These are phyloP conservation scores for Colletotrichum limetticola DNA, from an alignment of 2,329 filamentous ascomycete genomes.

Conservation along the genomic window DNA sequence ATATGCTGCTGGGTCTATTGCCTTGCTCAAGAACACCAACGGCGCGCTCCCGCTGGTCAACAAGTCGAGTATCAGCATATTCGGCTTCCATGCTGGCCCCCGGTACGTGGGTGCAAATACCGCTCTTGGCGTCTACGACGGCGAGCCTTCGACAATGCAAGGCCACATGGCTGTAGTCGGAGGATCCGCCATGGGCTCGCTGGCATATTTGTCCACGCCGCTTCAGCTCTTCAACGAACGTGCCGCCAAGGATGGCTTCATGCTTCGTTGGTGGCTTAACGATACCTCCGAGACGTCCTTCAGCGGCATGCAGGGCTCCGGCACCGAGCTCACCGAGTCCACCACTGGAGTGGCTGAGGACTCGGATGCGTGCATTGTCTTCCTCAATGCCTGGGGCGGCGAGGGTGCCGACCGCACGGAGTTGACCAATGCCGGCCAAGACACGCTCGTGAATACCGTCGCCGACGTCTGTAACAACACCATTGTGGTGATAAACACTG, in stretches of 20 bases:
- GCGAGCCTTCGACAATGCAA: conserved; percentile 47
- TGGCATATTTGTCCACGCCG: conserved; percentile 60
- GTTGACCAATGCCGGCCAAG: conserved; percentile 73
- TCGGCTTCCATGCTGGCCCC: conserved; percentile 52
- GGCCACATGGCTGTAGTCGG: conserved; percentile 57
- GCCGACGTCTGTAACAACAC: conserved; percentile 70
- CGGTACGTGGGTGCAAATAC: conserved; percentile 65
- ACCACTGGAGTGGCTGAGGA: conserved; percentile 54
- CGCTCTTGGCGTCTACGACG: conserved; percentile 65
- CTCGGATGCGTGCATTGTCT: conserved; percentile 74
- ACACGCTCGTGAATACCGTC: conserved; percentile 65
- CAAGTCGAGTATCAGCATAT: conserved; percentile 37
- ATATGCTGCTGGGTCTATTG: conserved; percentile 66
- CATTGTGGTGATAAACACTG: conserved; percentile 73
- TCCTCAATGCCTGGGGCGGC: conserved; percentile 75
- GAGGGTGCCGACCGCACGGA: conserved; percentile 75
- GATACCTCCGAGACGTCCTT: conserved; percentile 58
- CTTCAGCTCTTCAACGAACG: conserved; percentile 69
- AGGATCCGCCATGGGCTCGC: conserved; percentile 46
- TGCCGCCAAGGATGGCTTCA: conserved; percentile 74
- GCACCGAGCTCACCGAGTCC: conserved; percentile 38
- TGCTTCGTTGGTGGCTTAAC: conserved; percentile 73
- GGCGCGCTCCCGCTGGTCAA: conserved; percentile 69
- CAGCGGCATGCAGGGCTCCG: conserved; percentile 69
- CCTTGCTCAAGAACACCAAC: conserved; percentile 78